Base-by-base conservation (phyloP, 768 basidiomycete species). In the Phlebiopsis gigantea region DNA sequence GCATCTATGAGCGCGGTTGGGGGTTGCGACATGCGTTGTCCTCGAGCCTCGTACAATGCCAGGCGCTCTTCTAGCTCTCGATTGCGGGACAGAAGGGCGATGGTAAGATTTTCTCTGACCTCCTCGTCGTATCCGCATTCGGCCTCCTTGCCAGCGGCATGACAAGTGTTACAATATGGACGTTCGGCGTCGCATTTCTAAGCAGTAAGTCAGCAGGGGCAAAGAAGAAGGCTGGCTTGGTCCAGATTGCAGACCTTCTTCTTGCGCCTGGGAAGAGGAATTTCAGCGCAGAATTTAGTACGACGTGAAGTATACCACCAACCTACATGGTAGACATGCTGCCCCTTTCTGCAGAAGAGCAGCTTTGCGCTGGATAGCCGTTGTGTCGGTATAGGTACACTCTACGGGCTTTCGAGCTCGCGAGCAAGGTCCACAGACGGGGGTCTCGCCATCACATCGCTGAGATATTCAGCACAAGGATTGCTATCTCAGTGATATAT, bases 141-240 rank as follows among this genome's bases (percentile, higher is more conserved):
- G 6, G 53, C 48, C 39, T 63, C 61, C 31, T 65, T 65, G 12
- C 64, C 66, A 0, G 66, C 66, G 12, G 61, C 53, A 29, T 61
- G 54, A 55, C 66, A 67, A 0, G 66, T 67, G 5, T 61, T 53
- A 50, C 66, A 67, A 44, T 34, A 61, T 0, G 66, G 66, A 15
- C 66, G 58, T 7, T 57, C 58, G 10, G 66, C 66, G 22, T 67
- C 66, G 30, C 66, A 67, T 64, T 61, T 67, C 66, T 67, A 43
- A 22, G 39, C 8, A 17, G 7, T 19, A 9, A n/a, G 26, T 59
- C 17, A 53, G 46, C 19, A 44, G n/a, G 53, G 2, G 4, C 48
- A 28, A 8, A 44, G n/a, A 55, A 31, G 24, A n/a, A 34, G 31
- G 14, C 31, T 7, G 31, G 14, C 26, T 8, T 9, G 7, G 8